A percentile compares a stretch with the other conserved stretches of the same genome.
These are phyloP conservation scores for Aspergillus fructus DNA, from an alignment of 2,329 filamentous ascomycete genomes.

Conservation along the genomic window DNA sequence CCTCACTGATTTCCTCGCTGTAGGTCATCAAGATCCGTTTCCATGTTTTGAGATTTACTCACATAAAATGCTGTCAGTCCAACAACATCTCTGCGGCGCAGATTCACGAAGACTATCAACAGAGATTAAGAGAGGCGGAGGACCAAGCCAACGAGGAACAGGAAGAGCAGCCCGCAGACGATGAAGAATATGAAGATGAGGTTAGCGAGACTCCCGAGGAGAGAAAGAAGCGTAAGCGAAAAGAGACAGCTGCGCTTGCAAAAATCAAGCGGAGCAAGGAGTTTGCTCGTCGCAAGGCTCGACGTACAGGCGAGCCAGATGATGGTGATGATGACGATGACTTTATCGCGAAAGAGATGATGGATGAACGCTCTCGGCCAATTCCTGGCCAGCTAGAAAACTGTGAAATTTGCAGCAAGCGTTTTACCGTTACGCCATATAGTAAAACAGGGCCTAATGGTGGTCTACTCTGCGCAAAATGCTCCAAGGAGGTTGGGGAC, in stretches of 20 bases:
- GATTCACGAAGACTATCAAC: constrained; percentile 60
- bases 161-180: constrained; percentile 32
- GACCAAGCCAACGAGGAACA: constrained; percentile 32
- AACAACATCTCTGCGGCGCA: constrained; percentile 67
- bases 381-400: constrained; percentile 85
- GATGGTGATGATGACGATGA: constrained; percentile 53
- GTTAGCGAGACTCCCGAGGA: constrained; percentile 44
- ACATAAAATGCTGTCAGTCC: constrained; percentile 40
- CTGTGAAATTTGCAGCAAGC: constrained; percentile 79
- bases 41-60: neutral
- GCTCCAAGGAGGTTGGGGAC: constrained; percentile 71
- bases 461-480: constrained; percentile 79
- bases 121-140: constrained; percentile 52
- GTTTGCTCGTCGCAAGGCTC: constrained; percentile 46
- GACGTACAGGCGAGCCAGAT: constrained; percentile 42
- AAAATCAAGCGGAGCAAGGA: constrained; percentile 54
- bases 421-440: constrained; percentile 91
- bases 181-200: constrained; percentile 35
- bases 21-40: constrained; percentile 35
- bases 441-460: constrained; percentile 79
- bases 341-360: constrained; percentile 49
- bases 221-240: constrained; percentile 57
- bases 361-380: constrained; percentile 57
- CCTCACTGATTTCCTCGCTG: constrained; percentile 66
- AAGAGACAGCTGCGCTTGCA: constrained; percentile 46